Conservation (phyloP, 2,329 filamentous ascomycete species). For the Aspergillus pseudoglaucus region DNA sequence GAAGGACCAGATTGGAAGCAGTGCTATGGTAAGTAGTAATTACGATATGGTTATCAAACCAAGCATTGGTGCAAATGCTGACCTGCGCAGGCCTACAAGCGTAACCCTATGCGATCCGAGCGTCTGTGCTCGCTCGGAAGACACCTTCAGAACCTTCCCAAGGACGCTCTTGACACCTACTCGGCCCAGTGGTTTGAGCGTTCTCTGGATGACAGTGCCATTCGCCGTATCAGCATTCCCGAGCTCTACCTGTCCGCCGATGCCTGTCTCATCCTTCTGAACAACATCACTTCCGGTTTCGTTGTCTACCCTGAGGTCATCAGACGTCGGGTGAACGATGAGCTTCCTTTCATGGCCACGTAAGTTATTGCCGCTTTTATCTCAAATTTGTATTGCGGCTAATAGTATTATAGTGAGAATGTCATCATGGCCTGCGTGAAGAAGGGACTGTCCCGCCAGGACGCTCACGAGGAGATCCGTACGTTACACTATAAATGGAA, state of each 20-base stretch:
- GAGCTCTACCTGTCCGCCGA: conserved; percentile 64
- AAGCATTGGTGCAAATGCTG: neutral
- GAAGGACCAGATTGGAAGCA: conserved; percentile 67
- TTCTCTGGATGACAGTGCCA: conserved; percentile 69
- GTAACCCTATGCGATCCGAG: conserved; percentile 52
- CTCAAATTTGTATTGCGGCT: conserved; percentile 2
- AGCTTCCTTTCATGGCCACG: conserved; percentile 83
- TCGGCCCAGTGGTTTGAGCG: conserved; percentile 71
- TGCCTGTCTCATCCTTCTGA: conserved; percentile 42
- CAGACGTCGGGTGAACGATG: conserved; percentile 59
- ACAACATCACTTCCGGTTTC: conserved; percentile 63
- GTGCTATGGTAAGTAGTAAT: conserved; percentile 44
- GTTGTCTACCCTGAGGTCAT: conserved; percentile 76
- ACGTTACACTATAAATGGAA: conserved; percentile 6
- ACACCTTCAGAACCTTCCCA: conserved; percentile 48
- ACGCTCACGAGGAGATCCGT: conserved; percentile 80
- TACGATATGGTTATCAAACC: neutral
- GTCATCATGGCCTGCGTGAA: conserved; percentile 72
- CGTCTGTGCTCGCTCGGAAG: conserved; percentile 55
- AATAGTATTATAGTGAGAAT: conserved; percentile 26
- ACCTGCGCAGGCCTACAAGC: conserved; percentile 57
- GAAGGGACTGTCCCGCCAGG: conserved; percentile 66
- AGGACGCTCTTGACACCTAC: conserved; percentile 59
- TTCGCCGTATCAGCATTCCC: conserved; percentile 53
- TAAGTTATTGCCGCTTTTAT: conserved; percentile 27